A percentile compares a stretch with the other conserved stretches of the same genome.
phyloP scores from a whole-genome alignment of 2,329 filamentous ascomycete species.

The Pseudopithomyces chartarum region DNA sequence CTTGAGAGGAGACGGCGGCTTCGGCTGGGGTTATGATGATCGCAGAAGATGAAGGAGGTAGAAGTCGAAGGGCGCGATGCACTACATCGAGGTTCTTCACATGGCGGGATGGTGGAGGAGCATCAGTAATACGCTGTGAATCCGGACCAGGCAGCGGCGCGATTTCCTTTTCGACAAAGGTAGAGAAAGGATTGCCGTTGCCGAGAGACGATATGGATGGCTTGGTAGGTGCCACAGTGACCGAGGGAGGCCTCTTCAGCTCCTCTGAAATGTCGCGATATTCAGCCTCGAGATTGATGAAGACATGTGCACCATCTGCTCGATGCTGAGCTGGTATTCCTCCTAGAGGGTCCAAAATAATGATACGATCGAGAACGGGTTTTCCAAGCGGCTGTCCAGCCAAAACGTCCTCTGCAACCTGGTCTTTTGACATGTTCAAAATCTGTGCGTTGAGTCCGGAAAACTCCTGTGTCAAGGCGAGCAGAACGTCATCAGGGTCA shows the following conservation, averaged over 20 bases:
- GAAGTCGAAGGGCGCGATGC: conserved; percentile 70
- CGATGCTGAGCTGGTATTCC: conserved; percentile 73
- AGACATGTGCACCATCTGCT: conserved; percentile 73
- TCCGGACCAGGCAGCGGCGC: conserved; percentile 21
- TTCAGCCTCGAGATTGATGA: conserved; percentile 93
- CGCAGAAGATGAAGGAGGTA: conserved; percentile 84
- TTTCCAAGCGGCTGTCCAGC: conserved; percentile 34
- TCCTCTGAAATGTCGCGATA: conserved; percentile 71
- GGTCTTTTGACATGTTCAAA: conserved; percentile 6
- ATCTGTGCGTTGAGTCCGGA: conserved; percentile 61
- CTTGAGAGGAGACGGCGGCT: conserved; percentile 66
- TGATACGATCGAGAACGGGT: conserved; percentile 74
- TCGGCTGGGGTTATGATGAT: conserved; percentile 86
- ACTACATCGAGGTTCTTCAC: conserved; percentile 76
- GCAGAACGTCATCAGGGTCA: conserved; percentile 67
- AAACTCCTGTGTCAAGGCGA: conserved; percentile 78
- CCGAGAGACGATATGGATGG: conserved; percentile 23
- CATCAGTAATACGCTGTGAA: conserved; percentile 18
- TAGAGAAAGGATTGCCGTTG: conserved; percentile 51
- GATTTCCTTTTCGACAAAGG: conserved; percentile 44
- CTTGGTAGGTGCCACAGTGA: conserved; percentile 14
- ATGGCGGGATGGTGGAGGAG: conserved; percentile 49
- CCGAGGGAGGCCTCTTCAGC: conserved; percentile 48
- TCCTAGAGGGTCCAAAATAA: conserved; percentile 84
- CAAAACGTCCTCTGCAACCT: conserved; percentile 17